phyloP scores from a whole-genome alignment of 345 rosid species.

The Gossypium longicalyx region DNA sequence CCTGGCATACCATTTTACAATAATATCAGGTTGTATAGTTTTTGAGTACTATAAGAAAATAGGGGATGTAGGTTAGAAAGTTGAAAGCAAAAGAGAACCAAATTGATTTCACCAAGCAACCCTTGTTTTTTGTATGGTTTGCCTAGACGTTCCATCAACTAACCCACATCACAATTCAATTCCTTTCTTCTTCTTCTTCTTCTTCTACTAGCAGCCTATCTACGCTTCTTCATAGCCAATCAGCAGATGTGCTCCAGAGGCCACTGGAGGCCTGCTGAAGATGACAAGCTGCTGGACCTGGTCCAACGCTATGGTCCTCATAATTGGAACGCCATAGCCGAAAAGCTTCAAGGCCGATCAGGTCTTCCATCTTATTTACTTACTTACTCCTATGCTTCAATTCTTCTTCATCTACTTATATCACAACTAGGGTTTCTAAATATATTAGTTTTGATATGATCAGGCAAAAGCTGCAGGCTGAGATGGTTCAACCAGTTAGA shows the following conservation, averaged over 20 bases:
- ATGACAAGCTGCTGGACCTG: constrained; percentile 60
- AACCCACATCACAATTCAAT: constrained; percentile 38
- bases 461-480: constrained; percentile 91
- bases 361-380: constrained; percentile 24
- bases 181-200: not conserved
- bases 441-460: not conserved
- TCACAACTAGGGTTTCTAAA: constrained; percentile 12
- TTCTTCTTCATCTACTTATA: not conserved
- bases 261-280: constrained; percentile 74
- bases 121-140: constrained; percentile 39
- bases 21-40: too few relatives aligned
- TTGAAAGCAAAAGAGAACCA: constrained; percentile 54
- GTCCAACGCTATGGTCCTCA: constrained; percentile 67
- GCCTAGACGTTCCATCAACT: constrained; percentile 72
- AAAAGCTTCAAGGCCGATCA: constrained; percentile 66
- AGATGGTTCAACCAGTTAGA: constrained; percentile 94
- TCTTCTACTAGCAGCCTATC: not conserved
- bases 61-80: constrained; percentile 56
- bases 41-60: constrained; percentile 21
- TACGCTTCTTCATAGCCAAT: not conserved
- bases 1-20: too few relatives aligned
- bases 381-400: not conserved
- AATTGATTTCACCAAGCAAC: constrained; percentile 62
- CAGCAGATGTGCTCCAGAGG: constrained; percentile 62
- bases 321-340: constrained; percentile 83